Evolutionary conservation across 805 yeast genomes (phyloP), one percentile per base, ranked within the genome.

Genomic region (Zygosaccharomyces lentus): DNA sequence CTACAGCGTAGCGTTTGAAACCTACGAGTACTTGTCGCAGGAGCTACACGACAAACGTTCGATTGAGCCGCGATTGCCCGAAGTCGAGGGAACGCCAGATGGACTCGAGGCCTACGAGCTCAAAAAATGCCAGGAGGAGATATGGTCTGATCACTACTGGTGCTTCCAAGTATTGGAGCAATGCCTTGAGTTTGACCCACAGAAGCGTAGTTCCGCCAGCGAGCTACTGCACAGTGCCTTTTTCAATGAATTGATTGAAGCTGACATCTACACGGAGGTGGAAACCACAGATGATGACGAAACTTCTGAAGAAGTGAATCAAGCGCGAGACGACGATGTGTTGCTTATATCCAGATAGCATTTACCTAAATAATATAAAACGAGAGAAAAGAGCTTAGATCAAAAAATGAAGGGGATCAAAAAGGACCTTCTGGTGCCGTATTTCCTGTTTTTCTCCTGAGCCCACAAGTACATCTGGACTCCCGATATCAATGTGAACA

Each of bases 391-490:
- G 16, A n/a, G 13, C 12, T 36, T 9, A 19, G 25, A 16, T 64
- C 64, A 88, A 47, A 80, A 72, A 26, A 90, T 54, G 57, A 66
- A 87, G 19, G 99, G 99, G 55, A 93, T 70, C 67, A 82, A 72
- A 51, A 87, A 84, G 62, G 88, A 83, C 68, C 89, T 83, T 63
- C 78, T 74, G 58, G 80, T 79, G 59, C 91, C 91, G 65, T 91
- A 93, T 52, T 80, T 78, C 57, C 71, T 73, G 68, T 91, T 95
- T 66, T 88, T 90, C 72, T 87, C 82, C 48, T 78, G 75, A 17
- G 98, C 97, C 97, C 98, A 91, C 44, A 79, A 56, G 70, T 77
- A 82, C 98, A 93, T 91, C 64, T 93, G 96, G 34, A 66, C 75
- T 10, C 85, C 71, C 40, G 93, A 83, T 40, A 87, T 87, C 15